Evolutionary conservation across 192 early-diverging fungal species (phyloP).

Genomic region (Podila minutissima): DNA sequence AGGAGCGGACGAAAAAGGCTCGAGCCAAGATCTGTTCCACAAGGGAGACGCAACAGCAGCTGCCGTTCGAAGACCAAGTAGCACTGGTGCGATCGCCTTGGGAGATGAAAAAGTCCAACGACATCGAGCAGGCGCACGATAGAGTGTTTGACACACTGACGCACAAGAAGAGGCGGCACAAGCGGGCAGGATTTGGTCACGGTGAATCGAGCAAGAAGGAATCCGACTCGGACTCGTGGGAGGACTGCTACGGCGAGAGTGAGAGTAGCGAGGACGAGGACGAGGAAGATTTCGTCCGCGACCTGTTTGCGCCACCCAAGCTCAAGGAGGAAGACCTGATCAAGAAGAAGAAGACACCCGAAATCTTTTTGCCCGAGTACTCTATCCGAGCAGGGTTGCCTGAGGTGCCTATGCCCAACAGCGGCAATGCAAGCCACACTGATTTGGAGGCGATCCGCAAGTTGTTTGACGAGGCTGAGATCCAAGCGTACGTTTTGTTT

Average conservation of each 20-base stretch:
- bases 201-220: not conserved
- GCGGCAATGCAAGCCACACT: not conserved
- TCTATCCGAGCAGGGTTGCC: slow-evolving; percentile 52
- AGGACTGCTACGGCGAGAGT: slow-evolving; percentile 45
- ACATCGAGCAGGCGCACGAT: slow-evolving; percentile 56
- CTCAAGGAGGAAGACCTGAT: slow-evolving; percentile 30
- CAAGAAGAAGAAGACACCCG: slow-evolving; percentile 36
- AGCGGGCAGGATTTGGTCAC: slow-evolving; percentile 10
- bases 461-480: slow-evolving; percentile 44
- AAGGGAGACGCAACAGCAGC: slow-evolving; percentile 52
- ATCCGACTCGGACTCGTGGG: slow-evolving; percentile 31
- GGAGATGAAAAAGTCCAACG: slow-evolving; percentile 67
- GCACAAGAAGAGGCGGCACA: slow-evolving; percentile 21
- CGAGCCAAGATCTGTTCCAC: slow-evolving; percentile 54
- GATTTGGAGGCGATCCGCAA: slow-evolving; percentile 26
- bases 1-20: slow-evolving; percentile 62
- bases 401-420: slow-evolving; percentile 40
- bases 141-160: slow-evolving; percentile 27
- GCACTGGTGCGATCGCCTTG: slow-evolving; percentile 62
- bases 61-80: slow-evolving; percentile 65
- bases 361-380: slow-evolving; percentile 66
- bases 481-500: slow-evolving; percentile 22
- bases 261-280: slow-evolving; percentile 37
- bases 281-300: slow-evolving; percentile 46
- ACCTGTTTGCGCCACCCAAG: slow-evolving; percentile 44